Base-by-base conservation (phyloP, 208 protist species). In the Wallacemonas sp. region DNA sequence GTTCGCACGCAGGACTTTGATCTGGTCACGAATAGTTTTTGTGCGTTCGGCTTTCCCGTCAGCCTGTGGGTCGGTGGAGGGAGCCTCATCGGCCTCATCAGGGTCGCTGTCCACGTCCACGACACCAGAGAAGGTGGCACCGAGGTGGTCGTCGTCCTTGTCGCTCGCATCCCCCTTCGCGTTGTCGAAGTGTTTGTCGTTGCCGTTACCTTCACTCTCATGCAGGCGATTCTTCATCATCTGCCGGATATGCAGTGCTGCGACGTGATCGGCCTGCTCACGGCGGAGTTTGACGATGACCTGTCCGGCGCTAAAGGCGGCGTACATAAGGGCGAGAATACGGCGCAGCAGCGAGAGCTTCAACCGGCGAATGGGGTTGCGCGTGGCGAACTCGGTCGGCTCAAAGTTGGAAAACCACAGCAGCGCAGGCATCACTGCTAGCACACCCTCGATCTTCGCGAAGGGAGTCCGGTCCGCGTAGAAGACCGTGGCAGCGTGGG, bases 391-490 rank as follows among this genome's bases (percentile, higher is more conserved):
- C 63, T 79, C 63, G 3, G 29, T 12, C 33, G 73, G 73, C 67
- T 79, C 73, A 66, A 66, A 79, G 58, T 71, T 73, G 8, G 55
- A 15, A 29, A 74, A 74, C 73, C 73, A 79, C 63, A 79, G 62
- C 46, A 79, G 58, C 21, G 73, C 38, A 26, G 67, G 67, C 73
- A 79, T 60, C 36, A 74, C 32, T 8, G 61, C 33, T 19, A 74
- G 59, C 10, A 59, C 39, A 21, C 33, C 48, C 60, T 79, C 73
- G 33, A 79, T 63, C 57, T 63, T 73, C 48, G 66, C 69, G 38
- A 79, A 79, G 21, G 66, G 58, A 10, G 37, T 55, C 17, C 32
- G 54, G 42, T 79, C 68, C 26, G 22, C 67, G 67, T 65, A 79
- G 61, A 79, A 79, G 55, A 74, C 36, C 2, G 22, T 34, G 1